Evolutionary conservation across 2,329 filamentous ascomycete genomes (phyloP), one percentile per base, ranked within the genome.

Genomic region (Penicillium sp.): DNA sequence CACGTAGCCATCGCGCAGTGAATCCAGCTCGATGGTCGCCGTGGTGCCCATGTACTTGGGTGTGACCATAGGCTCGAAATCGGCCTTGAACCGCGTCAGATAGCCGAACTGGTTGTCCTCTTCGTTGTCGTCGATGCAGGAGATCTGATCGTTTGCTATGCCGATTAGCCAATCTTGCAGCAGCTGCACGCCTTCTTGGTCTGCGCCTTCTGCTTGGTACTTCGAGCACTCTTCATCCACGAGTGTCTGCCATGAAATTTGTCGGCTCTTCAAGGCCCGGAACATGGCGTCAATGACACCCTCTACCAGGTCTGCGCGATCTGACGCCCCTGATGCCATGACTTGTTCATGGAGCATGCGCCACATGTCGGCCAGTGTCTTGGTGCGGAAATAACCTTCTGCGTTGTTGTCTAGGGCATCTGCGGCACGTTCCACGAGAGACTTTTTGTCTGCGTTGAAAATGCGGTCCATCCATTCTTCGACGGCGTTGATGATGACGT

Each of bases 381-480:
- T 92, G 49, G 92, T 97, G 47, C 93, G 88, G 77, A 96, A 92
- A 72, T 90, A 92, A 57, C 91, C 91, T 71, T 95, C 91, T 69
- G 92, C 87, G 73, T 95, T 91, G 65, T 85, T 86, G 70, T 96
- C 91, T 60, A 97, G 81, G 69, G 92, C 90, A 66, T 91, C 89
- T 56, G 87, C 82, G 64, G 86, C 87, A 60, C 92, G 86, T 54
- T 91, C 86, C 45, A 85, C 79, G 73, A 99, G 95, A 64, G 90
- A 88, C 66, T 87, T 88, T 68, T 83, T 84, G 75, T 99, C 95
- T 42, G 90, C 87, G 9, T 81, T 82, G 66, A 90, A 91, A 73
- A 99, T 97, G 55, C 91, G 87, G 61, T 95, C 90, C 81, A 97
- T 96, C 92, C 94, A 99, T 77, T 97, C 90, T 72, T 97, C 93